Conservation (phyloP, 371 early-diverging fungal species). For the Smittium culicis region DNA sequence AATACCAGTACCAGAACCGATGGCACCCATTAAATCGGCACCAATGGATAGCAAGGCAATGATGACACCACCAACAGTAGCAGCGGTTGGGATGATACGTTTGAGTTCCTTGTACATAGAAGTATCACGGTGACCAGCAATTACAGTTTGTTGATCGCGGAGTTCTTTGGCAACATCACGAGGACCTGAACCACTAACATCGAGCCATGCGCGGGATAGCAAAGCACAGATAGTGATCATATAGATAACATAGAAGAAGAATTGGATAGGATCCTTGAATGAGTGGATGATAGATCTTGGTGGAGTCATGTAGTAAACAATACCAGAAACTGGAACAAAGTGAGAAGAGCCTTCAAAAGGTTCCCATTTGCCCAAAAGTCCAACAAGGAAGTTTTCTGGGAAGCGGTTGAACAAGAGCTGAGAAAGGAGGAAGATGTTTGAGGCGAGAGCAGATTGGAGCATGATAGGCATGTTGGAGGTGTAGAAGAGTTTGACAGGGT, state of each 20-base stretch:
- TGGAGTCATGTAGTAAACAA: constrained; percentile 97
- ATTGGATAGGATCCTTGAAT: constrained; percentile 85
- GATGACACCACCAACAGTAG: constrained; percentile 91
- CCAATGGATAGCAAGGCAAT: constrained; percentile 89
- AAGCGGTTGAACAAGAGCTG: constrained; percentile 92
- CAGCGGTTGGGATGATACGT: constrained; percentile 93
- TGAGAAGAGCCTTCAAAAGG: constrained; percentile 76
- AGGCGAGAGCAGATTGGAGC: constrained; percentile 94
- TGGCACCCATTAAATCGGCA: constrained; percentile 88
- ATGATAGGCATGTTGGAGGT: constrained; percentile 99
- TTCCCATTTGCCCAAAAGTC: constrained; percentile 96
- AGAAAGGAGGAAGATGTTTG: constrained; percentile 91
- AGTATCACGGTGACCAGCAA: constrained; percentile 91
- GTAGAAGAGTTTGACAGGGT: constrained; percentile 99
- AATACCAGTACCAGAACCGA: constrained; percentile 99
- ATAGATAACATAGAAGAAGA: constrained; percentile 81
- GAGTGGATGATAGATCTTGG: constrained; percentile 77
- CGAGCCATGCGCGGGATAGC: constrained; percentile 97
- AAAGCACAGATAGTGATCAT: constrained; percentile 91
- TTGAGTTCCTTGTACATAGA: constrained; percentile 97
- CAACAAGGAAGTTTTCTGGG: constrained; percentile 86
- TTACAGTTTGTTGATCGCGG: constrained; percentile 94
- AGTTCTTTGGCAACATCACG: constrained; percentile 94
- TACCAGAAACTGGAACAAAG: constrained; percentile 80
- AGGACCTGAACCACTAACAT: constrained; percentile 93